phyloP scores from a whole-genome alignment of 305 asterid species.

The Nicotiana rustica region DNA sequence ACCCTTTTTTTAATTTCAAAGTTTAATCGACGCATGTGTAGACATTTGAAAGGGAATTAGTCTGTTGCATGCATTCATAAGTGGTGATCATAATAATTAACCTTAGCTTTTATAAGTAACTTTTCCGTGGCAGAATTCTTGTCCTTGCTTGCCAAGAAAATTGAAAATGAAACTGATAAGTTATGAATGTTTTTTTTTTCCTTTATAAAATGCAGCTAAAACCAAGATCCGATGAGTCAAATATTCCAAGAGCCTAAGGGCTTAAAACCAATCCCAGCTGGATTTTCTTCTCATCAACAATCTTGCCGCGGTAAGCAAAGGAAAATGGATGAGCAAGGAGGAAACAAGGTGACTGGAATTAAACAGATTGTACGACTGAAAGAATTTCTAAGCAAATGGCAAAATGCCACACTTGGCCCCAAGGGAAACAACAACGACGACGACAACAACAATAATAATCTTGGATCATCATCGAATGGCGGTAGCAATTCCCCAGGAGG shows the following conservation, averaged over 20 bases:
- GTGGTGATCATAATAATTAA: too few species aligned
- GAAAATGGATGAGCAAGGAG: constrained; percentile 54
- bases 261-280: constrained; percentile 11
- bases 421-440: neutral
- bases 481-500: constrained; percentile 38
- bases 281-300: constrained; percentile 24
- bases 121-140: neutral
- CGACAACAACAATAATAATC: neutral
- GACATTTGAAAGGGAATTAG: neutral
- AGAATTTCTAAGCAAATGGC: constrained; percentile 69
- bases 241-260: constrained; percentile 26
- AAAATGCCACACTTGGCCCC: constrained; percentile 54
- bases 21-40: neutral
- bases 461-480: neutral
- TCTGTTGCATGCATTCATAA: neutral
- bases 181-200: neutral
- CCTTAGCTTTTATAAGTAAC: neutral
- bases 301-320: constrained; percentile 20
- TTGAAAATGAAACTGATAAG: neutral
- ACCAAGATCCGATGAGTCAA: constrained; percentile 14
- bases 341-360: constrained; percentile 58
- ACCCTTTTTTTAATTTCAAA: neutral
- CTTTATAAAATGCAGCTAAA: neutral
- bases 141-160: neutral
- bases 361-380: constrained; percentile 68